Conservation (phyloP, 208 protist species). For the Naegleria fowleri region DNA sequence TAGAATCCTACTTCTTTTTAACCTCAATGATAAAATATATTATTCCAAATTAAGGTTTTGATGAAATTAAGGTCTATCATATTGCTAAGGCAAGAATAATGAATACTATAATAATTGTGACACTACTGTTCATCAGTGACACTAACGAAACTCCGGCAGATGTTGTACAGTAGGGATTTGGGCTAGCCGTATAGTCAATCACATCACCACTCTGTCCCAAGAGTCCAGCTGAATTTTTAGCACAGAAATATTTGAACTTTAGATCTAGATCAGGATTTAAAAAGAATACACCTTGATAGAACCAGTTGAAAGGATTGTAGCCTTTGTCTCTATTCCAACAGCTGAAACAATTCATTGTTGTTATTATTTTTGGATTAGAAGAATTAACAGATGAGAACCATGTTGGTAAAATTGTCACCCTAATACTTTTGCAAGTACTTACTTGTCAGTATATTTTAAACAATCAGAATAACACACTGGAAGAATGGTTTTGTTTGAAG, state of each 20-base stretch:
- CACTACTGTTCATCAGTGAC: not conserved
- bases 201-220: not conserved
- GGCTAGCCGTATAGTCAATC: not conserved
- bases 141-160: not conserved
- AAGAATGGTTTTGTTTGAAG: not conserved
- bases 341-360: no score
- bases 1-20: no score
- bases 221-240: not conserved
- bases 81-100: not conserved
- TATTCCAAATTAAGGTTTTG: no score
- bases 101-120: not conserved
- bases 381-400: no score
- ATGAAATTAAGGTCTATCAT: not conserved
- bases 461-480: not conserved
- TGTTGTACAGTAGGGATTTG: not conserved
- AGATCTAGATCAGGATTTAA: not conserved
- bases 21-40: no score
- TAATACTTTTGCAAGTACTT: no score
- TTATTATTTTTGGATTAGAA: no score
- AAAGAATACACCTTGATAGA: not conserved
- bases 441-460: not conserved
- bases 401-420: no score
- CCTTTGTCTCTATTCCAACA: not conserved
- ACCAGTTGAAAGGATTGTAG: conserved; percentile 9
- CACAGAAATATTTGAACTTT: conserved; percentile 8